These are phyloP conservation scores for Penicillium macrosclerotiorum DNA, from an alignment of 495 filamentous ascomycete genomes.

Conservation along the genomic window DNA sequence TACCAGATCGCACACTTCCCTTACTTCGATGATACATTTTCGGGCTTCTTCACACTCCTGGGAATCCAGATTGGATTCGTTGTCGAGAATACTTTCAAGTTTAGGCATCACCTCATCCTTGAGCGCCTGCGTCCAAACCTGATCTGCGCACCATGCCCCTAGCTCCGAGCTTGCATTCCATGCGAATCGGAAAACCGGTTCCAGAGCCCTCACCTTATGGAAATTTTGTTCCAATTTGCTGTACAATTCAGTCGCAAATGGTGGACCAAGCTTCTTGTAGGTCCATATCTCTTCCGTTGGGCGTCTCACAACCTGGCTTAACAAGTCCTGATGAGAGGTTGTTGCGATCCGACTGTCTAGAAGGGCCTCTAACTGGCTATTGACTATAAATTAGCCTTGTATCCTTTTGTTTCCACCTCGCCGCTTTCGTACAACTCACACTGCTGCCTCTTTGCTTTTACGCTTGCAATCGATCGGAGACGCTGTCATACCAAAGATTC, in stretches of 20 bases:
- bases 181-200: slow-evolving; percentile 57
- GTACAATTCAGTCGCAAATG: slow-evolving; percentile 65
- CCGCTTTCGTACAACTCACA: slow-evolving; percentile 41
- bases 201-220: slow-evolving; percentile 56
- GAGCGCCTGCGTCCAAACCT: slow-evolving; percentile 72
- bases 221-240: slow-evolving; percentile 53
- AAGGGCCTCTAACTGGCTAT: slow-evolving; percentile 69
- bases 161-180: slow-evolving; percentile 63
- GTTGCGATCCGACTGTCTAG: slow-evolving; percentile 84
- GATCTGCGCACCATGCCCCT: slow-evolving; percentile 85
- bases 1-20: slow-evolving; percentile 59
- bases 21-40: slow-evolving; percentile 51
- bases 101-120: slow-evolving; percentile 62
- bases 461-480: slow-evolving; percentile 87
- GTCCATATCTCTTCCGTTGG: slow-evolving; percentile 59
- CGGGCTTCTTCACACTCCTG: slow-evolving; percentile 38
- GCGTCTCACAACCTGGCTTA: slow-evolving; percentile 56
- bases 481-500: slow-evolving; percentile 95
- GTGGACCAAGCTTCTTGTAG: slow-evolving; percentile 51
- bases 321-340: slow-evolving; percentile 60
- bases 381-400: slow-evolving; percentile 15
- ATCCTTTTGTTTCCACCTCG: too few species aligned
- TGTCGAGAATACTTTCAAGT: slow-evolving; percentile 57
- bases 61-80: slow-evolving; percentile 24
- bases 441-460: slow-evolving; percentile 66